phyloP scores from a whole-genome alignment of 306 rosid genomes.

The Morella rubra region DNA sequence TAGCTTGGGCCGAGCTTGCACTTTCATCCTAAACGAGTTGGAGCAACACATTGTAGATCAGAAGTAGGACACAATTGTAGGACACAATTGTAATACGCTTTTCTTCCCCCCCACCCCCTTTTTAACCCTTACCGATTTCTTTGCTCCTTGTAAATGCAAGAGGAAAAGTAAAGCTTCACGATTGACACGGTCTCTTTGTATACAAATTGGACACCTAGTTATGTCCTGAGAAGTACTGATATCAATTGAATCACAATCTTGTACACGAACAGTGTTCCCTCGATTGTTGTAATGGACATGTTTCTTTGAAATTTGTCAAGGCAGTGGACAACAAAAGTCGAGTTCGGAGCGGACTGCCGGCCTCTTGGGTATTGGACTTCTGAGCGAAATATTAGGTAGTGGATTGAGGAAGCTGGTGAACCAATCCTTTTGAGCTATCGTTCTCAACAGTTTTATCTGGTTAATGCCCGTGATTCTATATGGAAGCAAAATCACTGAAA shows the following conservation, averaged over 20 bases:
- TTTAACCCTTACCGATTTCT: conserved; percentile 19
- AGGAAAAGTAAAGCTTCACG: conserved; percentile 38
- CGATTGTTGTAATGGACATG: neutral
- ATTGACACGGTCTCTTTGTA: conserved; percentile 49
- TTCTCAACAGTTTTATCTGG: no score
- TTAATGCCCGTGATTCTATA: no score
- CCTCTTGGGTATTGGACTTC: no score
- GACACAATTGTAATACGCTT: conserved; percentile 37
- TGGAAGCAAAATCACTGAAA: no score
- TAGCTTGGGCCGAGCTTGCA: conserved; percentile 99
- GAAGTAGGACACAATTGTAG: conserved; percentile 35
- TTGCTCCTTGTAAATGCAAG: conserved; percentile 59
- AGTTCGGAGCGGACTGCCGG: no score
- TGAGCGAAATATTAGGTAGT: no score
- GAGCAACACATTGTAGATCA: conserved; percentile 63
- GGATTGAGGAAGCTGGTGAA: no score
- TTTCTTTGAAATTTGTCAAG: neutral
- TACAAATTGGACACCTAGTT: conserved; percentile 34
- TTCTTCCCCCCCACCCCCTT: conserved; percentile 25
- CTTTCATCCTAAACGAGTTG: conserved; percentile 56
- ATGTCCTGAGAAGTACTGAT: conserved; percentile 21
- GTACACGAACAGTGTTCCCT: neutral
- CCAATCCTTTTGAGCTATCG: no score
- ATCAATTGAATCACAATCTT: neutral
- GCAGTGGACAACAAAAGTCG: no score